Base-by-base conservation (phyloP, 2,329 filamentous ascomycete species). In the Pezicula rhizophila region DNA sequence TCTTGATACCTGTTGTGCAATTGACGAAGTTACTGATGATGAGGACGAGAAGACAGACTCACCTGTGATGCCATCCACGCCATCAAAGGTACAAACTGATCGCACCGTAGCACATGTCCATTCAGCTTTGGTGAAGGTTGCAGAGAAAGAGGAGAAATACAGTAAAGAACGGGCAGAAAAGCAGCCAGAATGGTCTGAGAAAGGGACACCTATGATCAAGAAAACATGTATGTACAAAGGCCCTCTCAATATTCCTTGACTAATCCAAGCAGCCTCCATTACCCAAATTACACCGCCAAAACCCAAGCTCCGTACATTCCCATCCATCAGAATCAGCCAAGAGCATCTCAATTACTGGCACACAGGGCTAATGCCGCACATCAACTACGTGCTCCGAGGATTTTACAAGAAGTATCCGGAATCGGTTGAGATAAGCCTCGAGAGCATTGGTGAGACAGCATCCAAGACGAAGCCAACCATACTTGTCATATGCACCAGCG, bases 351-450 rank as follows among this genome's bases (percentile, higher is more conserved):
- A 87, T 33, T 78, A 82, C 53, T 92, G 87, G 87, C 85, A 90
- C 57, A 74, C 72, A 2, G 76, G 76, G 2, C 68, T 89, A 49
- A 87, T 89, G 71, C 84, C 84, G 2, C 82, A 87, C 52, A 79
- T 92, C 52, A 87, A 89, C 62, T 74, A 80, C 15, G 79, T 87
- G 1, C 74, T 90, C 14, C 79, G 82, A 18, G 77, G 80, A 45
- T 88, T 87, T 51, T 83, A 90, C 59, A 79, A 79, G 54, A 87
- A 87, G 57, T 78, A 88, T 44, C 78, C 82, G 0, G 87, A 92
- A 63, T 88, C 86, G 0, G 81, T 89, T 31, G 87, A 88, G 59
- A 89, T 92, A 37, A 86, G 85, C 8, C 77, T 92, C 1, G 82
- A 89, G 52, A 85, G 82, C 1, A 81, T 90, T 37, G 87, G 87